These are phyloP conservation scores for Ceratobasidium sp. DNA, from an alignment of 1,284 basidiomycete genomes.

Conservation along the genomic window DNA sequence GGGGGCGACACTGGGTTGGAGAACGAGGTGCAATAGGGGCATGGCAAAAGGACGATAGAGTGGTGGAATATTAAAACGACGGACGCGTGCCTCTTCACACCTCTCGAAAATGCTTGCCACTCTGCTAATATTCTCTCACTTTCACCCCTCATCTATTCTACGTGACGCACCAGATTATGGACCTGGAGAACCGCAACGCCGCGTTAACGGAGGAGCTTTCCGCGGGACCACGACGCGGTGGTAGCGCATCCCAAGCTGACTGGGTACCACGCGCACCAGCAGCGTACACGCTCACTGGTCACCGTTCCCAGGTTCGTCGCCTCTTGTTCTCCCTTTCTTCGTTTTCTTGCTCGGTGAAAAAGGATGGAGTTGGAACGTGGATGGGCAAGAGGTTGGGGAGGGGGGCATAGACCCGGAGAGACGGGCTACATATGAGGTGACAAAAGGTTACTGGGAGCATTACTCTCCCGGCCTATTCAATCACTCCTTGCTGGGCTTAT, in stretches of 20 bases:
- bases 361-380: neutral
- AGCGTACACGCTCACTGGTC: constrained; percentile 82
- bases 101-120: constrained; percentile 1
- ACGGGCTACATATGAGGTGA: constrained; percentile 28
- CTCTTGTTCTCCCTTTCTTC: constrained; percentile 5
- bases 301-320: constrained; percentile 69
- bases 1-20: constrained; percentile 1
- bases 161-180: constrained; percentile 77
- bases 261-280: constrained; percentile 88
- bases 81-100: neutral
- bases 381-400: constrained; percentile 17
- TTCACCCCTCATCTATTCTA: constrained; percentile 1
- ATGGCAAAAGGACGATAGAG: neutral
- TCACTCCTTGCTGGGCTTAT: constrained; percentile 37
- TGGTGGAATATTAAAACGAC: neutral
- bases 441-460: constrained; percentile 14
- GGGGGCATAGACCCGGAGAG: neutral
- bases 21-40: neutral
- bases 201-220: constrained; percentile 79
- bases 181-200: constrained; percentile 83
- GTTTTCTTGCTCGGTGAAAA: constrained; percentile 14
- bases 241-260: constrained; percentile 69
- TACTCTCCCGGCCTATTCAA: constrained; percentile 33
- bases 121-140: neutral
- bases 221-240: constrained; percentile 67